Evolutionary conservation across 106 monocot genomes (phyloP), one percentile per base, ranked within the genome.

Genomic region (Allium cepa): DNA sequence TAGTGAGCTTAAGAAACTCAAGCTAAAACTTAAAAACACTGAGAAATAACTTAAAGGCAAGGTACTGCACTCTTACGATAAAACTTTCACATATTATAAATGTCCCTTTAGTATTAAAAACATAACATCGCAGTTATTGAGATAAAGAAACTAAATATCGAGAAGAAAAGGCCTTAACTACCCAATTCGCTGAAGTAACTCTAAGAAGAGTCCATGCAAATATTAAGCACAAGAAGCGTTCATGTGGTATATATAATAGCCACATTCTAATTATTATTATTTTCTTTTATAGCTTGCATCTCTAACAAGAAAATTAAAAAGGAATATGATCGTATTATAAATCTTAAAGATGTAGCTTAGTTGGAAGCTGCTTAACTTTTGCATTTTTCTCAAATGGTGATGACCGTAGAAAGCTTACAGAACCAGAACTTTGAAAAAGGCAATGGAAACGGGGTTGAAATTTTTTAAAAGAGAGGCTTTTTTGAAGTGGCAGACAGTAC

Each of bases 161-260:
- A 83, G 76, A 86, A 83, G 68, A 90, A 83, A 69, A 81, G 26
- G 90, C 90, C 26, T 46, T 83, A 60, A 70, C 83, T 64, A 78
- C 81, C 50, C 83, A 86, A 47, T 90, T 79, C 69, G 86, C 86
- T 8, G 90, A 90, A 81, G 78, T 79, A 46, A 67, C 90, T 45
- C 69, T 90, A 0, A 77, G 86, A 75, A 83, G 90, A 83, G 59
- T 83, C 46, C 78, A 83, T 69, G 71, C 90, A 52, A 18, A 68
- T 49, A 86, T 77, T 60, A 78, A 72, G 27, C 71, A 75, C 36
- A 78, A 78, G 45, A 71, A 78, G 15, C 22, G 0, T 22, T 0
- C 22, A 22, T 0, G 22, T 22, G 1, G 22, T 22, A 22, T 22
- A 22, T 58, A 26, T 56, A 22, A 22, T 22, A 22, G 22, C 22